These are phyloP conservation scores for Vigna unguiculata DNA, from an alignment of 306 rosid genomes.

Conservation along the genomic window DNA sequence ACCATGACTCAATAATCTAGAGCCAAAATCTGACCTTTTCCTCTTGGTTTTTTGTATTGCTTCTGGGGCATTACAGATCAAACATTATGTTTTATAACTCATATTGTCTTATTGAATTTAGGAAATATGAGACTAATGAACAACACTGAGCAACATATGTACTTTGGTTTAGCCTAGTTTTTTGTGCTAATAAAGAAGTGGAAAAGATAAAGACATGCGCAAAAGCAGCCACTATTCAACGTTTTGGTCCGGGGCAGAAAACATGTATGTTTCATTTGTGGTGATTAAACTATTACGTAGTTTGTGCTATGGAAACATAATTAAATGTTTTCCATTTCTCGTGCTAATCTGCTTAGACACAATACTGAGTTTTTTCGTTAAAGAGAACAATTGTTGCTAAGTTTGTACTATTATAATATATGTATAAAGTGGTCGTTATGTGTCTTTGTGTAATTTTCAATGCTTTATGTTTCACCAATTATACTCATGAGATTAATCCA, in stretches of 20 bases:
- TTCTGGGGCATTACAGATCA: conserved; percentile 21
- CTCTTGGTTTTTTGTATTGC: conserved; percentile 32
- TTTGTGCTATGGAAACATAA: conserved; percentile 10
- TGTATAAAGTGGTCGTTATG: conserved; percentile 4
- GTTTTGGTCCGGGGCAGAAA: conserved; percentile 72
- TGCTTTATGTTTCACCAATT: conserved; percentile 27
- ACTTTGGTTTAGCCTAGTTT: conserved; percentile 57
- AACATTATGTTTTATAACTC: conserved; percentile 41
- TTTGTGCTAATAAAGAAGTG: conserved; percentile 60
- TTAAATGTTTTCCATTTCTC: conserved; percentile 34
- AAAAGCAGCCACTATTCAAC: conserved; percentile 81
- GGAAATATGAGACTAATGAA: conserved; percentile 59
- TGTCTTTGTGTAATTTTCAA: conserved; percentile 28
- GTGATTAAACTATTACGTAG: conserved; percentile 28
- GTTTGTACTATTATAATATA: conserved; percentile 8
- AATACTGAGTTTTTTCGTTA: conserved; percentile 52
- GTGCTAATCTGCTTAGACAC: conserved; percentile 49
- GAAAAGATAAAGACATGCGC: conserved; percentile 69
- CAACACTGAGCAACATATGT: conserved; percentile 44
- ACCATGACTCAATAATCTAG: conserved; percentile 43
- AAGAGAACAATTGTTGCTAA: conserved; percentile 49
- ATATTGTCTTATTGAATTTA: conserved; percentile 56
- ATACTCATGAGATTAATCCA: conserved; percentile 54
- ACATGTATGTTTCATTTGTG: conserved; percentile 53
- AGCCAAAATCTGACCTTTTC: conserved; percentile 26